These are phyloP conservation scores for Gaeumannomyces tritici DNA, from an alignment of 2,329 filamentous ascomycete species.

Conservation along the genomic window DNA sequence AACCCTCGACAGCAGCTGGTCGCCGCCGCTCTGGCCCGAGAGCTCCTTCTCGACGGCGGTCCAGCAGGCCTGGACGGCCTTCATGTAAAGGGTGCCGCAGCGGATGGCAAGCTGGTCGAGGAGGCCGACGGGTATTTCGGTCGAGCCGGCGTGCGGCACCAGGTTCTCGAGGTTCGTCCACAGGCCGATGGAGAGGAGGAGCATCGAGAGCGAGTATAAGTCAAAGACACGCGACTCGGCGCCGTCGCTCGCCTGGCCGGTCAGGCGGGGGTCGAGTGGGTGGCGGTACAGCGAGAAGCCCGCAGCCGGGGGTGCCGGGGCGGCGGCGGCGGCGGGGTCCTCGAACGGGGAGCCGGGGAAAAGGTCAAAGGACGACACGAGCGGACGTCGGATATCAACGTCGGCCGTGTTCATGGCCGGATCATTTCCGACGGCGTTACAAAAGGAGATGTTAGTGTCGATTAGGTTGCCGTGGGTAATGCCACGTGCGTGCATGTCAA, in stretches of 20 bases:
- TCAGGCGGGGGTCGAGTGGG: constrained; percentile 49
- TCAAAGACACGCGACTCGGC: constrained; percentile 53
- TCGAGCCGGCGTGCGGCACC: constrained; percentile 29
- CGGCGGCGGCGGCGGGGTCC: constrained; percentile 14
- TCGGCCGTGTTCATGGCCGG: constrained; percentile 31
- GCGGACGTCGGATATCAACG: constrained; percentile 56
- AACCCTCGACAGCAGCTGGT: constrained; percentile 41
- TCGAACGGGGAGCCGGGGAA: constrained; percentile 44
- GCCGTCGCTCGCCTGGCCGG: constrained; percentile 32
- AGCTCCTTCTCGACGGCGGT: constrained; percentile 57
- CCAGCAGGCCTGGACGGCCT: constrained; percentile 64
- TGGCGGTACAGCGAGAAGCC: constrained; percentile 49
- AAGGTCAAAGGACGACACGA: constrained; percentile 65
- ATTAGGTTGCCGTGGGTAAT: constrained; percentile 63
- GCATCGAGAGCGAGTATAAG: constrained; percentile 63
- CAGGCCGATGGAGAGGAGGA: constrained; percentile 65
- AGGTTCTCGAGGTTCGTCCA: constrained; percentile 59
- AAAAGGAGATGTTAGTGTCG: constrained; percentile 60
- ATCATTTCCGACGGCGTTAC: constrained; percentile 32
- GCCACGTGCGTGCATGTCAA: constrained; percentile 60
- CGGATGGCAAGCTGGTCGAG: constrained; percentile 54
- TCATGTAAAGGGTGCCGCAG: constrained; percentile 67
- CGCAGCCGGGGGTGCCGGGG: neutral
- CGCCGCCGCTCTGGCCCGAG: constrained; percentile 32
- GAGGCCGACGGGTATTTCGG: constrained; percentile 50